Percentiles rank a stretch among this genome's conserved stretches.
phyloP scores from a whole-genome alignment of 495 filamentous ascomycete species.

The Penicillium cosmopolitanum region DNA sequence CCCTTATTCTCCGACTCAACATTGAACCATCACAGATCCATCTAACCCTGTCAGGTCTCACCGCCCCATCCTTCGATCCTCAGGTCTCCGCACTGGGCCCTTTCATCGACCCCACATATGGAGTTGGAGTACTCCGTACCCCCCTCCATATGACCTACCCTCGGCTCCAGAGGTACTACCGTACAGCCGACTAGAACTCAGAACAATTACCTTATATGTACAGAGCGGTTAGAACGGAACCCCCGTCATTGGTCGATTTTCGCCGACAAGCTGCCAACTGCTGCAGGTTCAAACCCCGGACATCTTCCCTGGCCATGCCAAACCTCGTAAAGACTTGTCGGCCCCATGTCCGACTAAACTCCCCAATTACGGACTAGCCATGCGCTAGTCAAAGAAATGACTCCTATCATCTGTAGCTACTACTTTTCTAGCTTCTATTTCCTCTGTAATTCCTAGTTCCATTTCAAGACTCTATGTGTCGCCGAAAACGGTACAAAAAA shows the following conservation, averaged over 20 bases:
- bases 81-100: constrained; percentile 15
- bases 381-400: constrained; percentile 9
- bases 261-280: constrained; percentile 12
- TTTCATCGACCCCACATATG: constrained; percentile 10
- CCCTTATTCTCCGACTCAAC: too few species aligned
- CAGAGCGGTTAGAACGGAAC: not conserved
- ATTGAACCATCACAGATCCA: too few species aligned
- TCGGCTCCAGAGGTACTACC: not conserved
- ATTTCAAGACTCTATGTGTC: constrained; percentile 12
- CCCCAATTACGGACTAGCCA: constrained; percentile 13
- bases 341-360: constrained; percentile 15
- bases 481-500: constrained; percentile 20
- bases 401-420: not conserved
- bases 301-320: constrained; percentile 9
- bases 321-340: constrained; percentile 8
- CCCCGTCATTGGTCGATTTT: constrained; percentile 16
- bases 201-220: not conserved
- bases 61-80: constrained; percentile 13
- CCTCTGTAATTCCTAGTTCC: not conserved
- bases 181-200: too few species aligned
- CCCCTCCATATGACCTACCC: not conserved
- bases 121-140: not conserved
- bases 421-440: constrained; percentile 1
- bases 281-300: constrained; percentile 2
- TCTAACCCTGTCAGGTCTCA: not conserved